A percentile compares a stretch with the other conserved stretches of the same genome.
phyloP scores from a whole-genome alignment of 2,329 filamentous ascomycete genomes.

The Fusarium sp. region DNA sequence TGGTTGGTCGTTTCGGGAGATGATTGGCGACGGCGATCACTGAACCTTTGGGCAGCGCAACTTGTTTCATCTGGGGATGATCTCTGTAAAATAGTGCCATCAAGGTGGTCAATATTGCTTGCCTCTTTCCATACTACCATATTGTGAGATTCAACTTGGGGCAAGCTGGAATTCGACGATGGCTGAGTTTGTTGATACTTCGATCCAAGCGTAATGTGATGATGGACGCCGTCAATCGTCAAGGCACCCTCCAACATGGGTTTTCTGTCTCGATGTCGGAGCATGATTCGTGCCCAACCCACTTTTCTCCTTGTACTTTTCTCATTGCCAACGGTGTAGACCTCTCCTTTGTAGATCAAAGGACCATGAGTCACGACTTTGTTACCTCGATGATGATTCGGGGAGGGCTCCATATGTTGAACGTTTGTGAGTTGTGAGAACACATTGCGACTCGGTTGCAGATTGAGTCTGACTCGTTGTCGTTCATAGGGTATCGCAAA shows the following conservation, averaged over 20 bases:
- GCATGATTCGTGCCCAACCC: slow-evolving; percentile 38
- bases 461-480: slow-evolving; percentile 18
- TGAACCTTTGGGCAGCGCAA: slow-evolving; percentile 3
- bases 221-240: slow-evolving; percentile 26
- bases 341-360: slow-evolving; percentile 30
- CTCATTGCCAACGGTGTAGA: not conserved
- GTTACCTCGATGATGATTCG: not conserved
- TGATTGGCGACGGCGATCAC: not conserved
- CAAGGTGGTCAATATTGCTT: not conserved
- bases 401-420: slow-evolving; percentile 14
- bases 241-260: slow-evolving; percentile 39
- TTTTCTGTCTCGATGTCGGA: slow-evolving; percentile 11
- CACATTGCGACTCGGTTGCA: slow-evolving; percentile 31
- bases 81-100: not conserved
- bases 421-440: slow-evolving; percentile 31
- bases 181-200: slow-evolving; percentile 16
- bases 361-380: slow-evolving; percentile 1
- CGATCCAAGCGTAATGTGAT: slow-evolving; percentile 38
- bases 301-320: slow-evolving; percentile 10
- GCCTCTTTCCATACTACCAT: slow-evolving; percentile 40
- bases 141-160: not conserved
- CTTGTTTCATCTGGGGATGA: not conserved
- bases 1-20: not conserved
- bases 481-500: slow-evolving; percentile 23
- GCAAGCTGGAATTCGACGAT: accelerated